phyloP scores from a whole-genome alignment of 768 basidiomycete species.

The Leccinum truebloodii region DNA sequence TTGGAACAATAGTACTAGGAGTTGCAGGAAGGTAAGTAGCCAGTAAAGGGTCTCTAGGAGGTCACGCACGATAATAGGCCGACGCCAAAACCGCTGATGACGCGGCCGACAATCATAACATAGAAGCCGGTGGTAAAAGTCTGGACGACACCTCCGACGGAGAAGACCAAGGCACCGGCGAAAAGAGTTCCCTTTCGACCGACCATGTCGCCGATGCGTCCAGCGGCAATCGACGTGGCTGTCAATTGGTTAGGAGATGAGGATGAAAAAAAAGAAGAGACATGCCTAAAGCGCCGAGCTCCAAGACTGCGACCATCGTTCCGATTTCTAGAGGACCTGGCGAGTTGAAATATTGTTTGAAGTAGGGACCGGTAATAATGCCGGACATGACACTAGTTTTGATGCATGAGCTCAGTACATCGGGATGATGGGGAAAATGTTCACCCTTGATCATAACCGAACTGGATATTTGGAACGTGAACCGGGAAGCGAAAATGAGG shows the following conservation, averaged over 20 bases:
- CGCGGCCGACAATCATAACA: conserved; percentile 80
- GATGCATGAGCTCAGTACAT: conserved; percentile 7
- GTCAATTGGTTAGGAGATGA: conserved; percentile 4
- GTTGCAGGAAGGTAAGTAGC: conserved; percentile 8
- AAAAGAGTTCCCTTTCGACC: conserved; percentile 86
- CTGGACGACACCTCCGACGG: conserved; percentile 84
- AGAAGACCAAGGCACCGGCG: conserved; percentile 80
- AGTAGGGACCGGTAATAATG: conserved; percentile 86
- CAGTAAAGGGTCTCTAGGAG: not conserved
- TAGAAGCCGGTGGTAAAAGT: conserved; percentile 77
- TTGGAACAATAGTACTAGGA: conserved; percentile 86
- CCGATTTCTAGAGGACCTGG: conserved; percentile 76
- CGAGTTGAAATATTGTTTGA: conserved; percentile 77
- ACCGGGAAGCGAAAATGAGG: conserved; percentile 1
- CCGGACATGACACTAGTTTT: conserved; percentile 79
- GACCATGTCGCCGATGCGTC: conserved; percentile 82
- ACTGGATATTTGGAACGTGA: conserved; percentile 40
- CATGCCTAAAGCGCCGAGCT: conserved; percentile 88
- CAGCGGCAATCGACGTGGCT: conserved; percentile 91
- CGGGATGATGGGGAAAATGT: conserved; percentile 7
- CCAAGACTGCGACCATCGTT: conserved; percentile 95
- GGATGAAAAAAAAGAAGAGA: conserved; percentile 5
- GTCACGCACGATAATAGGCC: conserved; percentile 78
- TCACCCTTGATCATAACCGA: conserved; percentile 88
- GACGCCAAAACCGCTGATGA: conserved; percentile 87